These are phyloP conservation scores for Camptophora hylomeconis DNA, from an alignment of 2,329 filamentous ascomycete species.

Conservation along the genomic window DNA sequence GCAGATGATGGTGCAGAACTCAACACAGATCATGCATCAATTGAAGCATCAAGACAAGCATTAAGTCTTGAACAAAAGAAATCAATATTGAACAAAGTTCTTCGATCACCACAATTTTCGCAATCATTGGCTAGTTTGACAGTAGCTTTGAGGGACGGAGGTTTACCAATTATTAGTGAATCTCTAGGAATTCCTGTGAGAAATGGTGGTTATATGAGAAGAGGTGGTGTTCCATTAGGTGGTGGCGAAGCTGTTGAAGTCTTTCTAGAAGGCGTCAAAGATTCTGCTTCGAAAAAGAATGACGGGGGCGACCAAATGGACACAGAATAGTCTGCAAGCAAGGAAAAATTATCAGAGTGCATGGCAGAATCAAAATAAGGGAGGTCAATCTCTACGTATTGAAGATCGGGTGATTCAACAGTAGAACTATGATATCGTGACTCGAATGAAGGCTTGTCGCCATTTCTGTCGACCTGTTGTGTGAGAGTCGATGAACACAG, in stretches of 20 bases:
- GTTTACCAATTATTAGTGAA: conserved; percentile 77
- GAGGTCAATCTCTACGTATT: too few species aligned
- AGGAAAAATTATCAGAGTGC: too few species aligned
- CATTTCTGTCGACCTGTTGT: too few species aligned
- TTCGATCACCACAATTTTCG: conserved; percentile 79
- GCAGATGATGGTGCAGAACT: conserved; percentile 45
- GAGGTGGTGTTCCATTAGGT: conserved; percentile 70
- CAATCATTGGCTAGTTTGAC: conserved; percentile 79
- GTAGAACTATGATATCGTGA: too few species aligned
- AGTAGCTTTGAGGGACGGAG: conserved; percentile 77
- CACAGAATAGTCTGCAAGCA: conserved; percentile 25
- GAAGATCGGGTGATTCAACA: too few species aligned
- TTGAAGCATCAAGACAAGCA: conserved; percentile 60
- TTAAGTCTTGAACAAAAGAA: conserved; percentile 68
- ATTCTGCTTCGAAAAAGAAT: conserved; percentile 44
- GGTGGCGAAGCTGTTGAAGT: conserved; percentile 81
- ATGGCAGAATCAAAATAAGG: too few species aligned
- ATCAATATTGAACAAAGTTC: conserved; percentile 62
- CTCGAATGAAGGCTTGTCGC: too few species aligned
- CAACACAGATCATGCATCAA: conserved; percentile 55
- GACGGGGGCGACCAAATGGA: conserved; percentile 29
- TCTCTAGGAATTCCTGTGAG: conserved; percentile 68
- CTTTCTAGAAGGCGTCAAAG: conserved; percentile 81
- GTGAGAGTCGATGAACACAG: too few species aligned
- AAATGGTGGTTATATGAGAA: conserved; percentile 69